Evolutionary conservation across 2,329 filamentous ascomycete genomes (phyloP).

Genomic region (Xylaria sp.): DNA sequence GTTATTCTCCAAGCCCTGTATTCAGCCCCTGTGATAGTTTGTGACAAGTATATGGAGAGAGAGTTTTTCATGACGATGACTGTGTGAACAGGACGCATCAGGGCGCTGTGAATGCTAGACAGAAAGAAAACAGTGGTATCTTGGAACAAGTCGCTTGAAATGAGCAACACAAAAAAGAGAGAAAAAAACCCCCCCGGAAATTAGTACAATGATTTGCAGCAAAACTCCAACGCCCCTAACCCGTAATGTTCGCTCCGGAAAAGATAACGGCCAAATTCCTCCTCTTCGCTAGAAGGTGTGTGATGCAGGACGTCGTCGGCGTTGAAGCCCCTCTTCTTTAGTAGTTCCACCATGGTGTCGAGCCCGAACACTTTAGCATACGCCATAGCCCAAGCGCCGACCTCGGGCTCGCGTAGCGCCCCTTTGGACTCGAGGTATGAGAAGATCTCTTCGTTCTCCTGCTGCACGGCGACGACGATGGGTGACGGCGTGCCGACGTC

Average conservation of each 20-base stretch:
- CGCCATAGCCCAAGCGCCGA: conserved; percentile 39
- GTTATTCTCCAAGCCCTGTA: too few species aligned
- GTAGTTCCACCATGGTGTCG: conserved; percentile 34
- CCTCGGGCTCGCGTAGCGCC: conserved; percentile 21
- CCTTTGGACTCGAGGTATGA: conserved; percentile 30
- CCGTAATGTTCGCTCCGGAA: conserved; percentile 37
- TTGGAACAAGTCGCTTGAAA: neutral
- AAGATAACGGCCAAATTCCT: conserved; percentile 36
- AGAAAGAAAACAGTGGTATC: conserved; percentile 3
- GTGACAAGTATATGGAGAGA: neutral
- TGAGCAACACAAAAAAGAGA: neutral
- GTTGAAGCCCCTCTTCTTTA: conserved; percentile 21
- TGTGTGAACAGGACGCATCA: neutral
- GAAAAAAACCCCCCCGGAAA: conserved; percentile 1
- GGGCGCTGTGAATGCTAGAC: conserved; percentile 1
- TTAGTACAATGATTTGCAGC: conserved; percentile 29
- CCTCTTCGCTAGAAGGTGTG: conserved; percentile 34
- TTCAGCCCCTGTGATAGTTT: too few species aligned
- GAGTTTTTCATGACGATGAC: conserved; percentile 1
- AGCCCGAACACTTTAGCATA: conserved; percentile 35
- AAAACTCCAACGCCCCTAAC: conserved; percentile 34
- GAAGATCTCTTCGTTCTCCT: conserved; percentile 37
- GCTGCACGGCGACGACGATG: conserved; percentile 39
- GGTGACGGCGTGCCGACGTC: conserved; percentile 38
- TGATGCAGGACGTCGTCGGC: conserved; percentile 34